phyloP scores from a whole-genome alignment of 108 stramenopile genomes.

The Cyclotella baltica region DNA sequence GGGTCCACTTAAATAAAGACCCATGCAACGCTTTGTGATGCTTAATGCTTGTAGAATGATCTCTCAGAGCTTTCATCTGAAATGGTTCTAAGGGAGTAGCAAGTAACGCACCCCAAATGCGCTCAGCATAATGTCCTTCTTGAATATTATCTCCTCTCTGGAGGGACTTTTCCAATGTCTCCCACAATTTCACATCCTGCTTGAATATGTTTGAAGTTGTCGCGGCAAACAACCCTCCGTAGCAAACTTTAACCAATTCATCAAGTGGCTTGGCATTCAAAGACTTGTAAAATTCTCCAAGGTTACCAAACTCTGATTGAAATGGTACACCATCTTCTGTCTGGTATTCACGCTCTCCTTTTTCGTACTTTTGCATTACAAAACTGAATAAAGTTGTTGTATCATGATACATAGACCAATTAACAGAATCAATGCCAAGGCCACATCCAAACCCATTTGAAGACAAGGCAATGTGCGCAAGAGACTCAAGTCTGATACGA shows the following conservation, averaged over 20 bases:
- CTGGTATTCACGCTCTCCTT: neutral
- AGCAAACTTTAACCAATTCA: neutral
- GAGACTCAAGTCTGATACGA: neutral
- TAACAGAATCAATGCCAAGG: neutral
- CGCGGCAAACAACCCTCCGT: neutral
- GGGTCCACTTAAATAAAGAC: no score
- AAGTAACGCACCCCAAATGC: constrained; percentile 32
- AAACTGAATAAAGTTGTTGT: neutral
- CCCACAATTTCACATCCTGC: neutral
- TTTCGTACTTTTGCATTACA: neutral
- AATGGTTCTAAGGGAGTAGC: constrained; percentile 10
- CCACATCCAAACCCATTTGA: neutral
- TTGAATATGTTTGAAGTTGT: neutral
- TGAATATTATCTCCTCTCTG: constrained; percentile 11
- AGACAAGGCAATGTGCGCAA: neutral
- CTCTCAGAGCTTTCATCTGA: constrained; percentile 9
- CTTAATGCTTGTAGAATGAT: neutral
- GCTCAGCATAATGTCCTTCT: constrained; percentile 45
- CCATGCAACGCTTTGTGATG: no score
- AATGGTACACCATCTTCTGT: neutral
- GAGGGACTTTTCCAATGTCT: neutral
- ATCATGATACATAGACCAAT: neutral
- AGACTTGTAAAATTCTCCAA: neutral
- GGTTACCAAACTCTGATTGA: neutral
- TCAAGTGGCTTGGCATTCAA: neutral